Percentiles rank a stretch among this genome's conserved stretches.
Conservation (phyloP, 2,329 filamentous ascomycete species). For the Cladorrhinum sp. region DNA sequence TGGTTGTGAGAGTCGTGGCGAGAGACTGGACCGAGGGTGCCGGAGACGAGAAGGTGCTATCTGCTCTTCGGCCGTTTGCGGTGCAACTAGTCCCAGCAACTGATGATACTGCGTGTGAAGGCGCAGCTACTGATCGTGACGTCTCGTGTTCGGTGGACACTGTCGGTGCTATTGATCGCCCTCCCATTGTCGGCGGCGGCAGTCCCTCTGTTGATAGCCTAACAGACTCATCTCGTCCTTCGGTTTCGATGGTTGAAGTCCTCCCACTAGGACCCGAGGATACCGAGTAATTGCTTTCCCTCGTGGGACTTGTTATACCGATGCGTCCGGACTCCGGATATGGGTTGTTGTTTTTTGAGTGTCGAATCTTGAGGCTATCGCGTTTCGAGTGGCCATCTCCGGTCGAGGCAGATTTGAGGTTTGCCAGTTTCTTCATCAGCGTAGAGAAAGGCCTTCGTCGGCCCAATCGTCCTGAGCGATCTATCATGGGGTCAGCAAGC, state of each 20-base stretch:
- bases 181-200: conserved; percentile 55
- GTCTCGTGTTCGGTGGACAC: conserved; percentile 80
- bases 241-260: conserved; percentile 50
- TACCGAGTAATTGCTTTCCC: conserved; percentile 53
- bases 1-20: conserved; percentile 80
- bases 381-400: conserved; percentile 57
- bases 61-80: conserved; percentile 64
- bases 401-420: conserved; percentile 70
- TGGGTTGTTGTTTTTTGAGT: conserved; percentile 76
- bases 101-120: conserved; percentile 67
- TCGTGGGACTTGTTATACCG: conserved; percentile 28
- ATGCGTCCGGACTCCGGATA: conserved; percentile 77
- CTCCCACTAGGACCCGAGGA: conserved; percentile 53
- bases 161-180: conserved; percentile 70
- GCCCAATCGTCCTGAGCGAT: conserved; percentile 58
- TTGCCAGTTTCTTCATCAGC: conserved; percentile 92
- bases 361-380: not conserved
- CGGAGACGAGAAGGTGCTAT: conserved; percentile 78
- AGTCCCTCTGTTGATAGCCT: conserved; percentile 58
- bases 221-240: conserved; percentile 57
- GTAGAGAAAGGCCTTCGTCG: conserved; percentile 84
- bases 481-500: conserved; percentile 46
- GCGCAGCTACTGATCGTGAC: conserved; percentile 68
- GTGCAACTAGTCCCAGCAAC: conserved; percentile 72
- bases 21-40: conserved; percentile 77